Evolutionary conservation across 2,329 filamentous ascomycete genomes (phyloP), one percentile per base, ranked within the genome.

Genomic region (Zymoseptoria passerinii): DNA sequence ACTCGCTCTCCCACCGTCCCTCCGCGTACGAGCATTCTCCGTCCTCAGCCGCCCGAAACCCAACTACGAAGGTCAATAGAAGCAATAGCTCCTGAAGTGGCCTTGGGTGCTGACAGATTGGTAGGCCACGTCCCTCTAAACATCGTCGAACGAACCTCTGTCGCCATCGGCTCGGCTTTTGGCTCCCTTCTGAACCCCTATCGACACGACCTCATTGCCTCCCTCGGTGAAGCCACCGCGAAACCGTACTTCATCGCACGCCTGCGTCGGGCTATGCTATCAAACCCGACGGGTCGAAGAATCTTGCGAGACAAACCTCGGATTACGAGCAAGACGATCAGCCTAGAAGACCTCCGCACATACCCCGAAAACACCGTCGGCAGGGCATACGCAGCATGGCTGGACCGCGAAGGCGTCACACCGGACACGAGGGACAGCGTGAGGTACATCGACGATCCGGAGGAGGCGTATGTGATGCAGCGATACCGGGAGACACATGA

Each of bases 381-480:
- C 23, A 82, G 83, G 51, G 85, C 87, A 54, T 99, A 97, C 75
- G 89, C 86, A 8, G 81, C 80, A 55, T 99, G 94, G 92, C 81
- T 97, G n/a, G 91, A 96, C 74, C 83, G 89, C 51, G 94, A 99
- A 74, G 89, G 90, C 61, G 92, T 99, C 13, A 89, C 89, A 8
- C 94, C 94, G 0, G 94, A 99, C 73, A 96, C 92, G 6, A 85
- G 94, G 51, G 80, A 87, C 48, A 73, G 75, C 1, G 94, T 99
- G 48, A 84, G 89, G 55, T 97, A 95, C 76, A 91, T 99, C 62
- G 92, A 97, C 73, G 87, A 97, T 71, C 86, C 88, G 67, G 94
- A 99, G 75, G 95, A 92, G 72, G 94, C 94, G 40, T 99, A 97
- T 77, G 94, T 97, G 18, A 95, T 99, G 89, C 94, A 97, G 78